Base-by-base conservation (phyloP, 768 basidiomycete species). In the Plicaturopsis crispa region DNA sequence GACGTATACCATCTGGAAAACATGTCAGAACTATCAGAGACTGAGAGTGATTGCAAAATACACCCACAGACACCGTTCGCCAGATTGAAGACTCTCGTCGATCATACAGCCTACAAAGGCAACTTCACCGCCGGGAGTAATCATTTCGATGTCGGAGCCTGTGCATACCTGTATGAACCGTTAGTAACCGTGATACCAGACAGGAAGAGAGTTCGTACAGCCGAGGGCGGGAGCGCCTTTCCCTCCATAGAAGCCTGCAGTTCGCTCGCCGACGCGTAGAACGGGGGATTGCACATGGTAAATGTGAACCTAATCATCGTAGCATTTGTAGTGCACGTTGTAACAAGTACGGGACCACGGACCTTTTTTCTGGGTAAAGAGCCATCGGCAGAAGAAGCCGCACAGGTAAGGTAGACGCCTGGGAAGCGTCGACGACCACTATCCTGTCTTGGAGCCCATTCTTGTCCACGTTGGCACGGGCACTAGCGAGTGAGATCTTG, bases 211-310 rank as follows among this genome's bases (percentile, higher is more conserved):
- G 34, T 18, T 24, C 18, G 4, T 12, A 33, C 24, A 8, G 3
- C 8, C 31, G 23, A 19, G 3, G n/a, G n/a, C n/a, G n/a, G n/a
- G n/a, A n/a, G n/a, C n/a, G n/a, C n/a, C n/a, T n/a, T n/a, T n/a
- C n/a, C n/a, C 14, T 70, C 69, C 0, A 78, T 73, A 2, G 78
- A 79, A 2, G 57, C 52, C 0, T 50, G 46, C 6, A 91, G 70
- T 41, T 98, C 94, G 21, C 79, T 75, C 1, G 56, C 51, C 40
- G 79, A 85, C n/a, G 66, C 54, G 52, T 96, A 98, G 59, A 99
- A 99, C 0, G 94, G 94, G 0, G 94, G 94, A 56, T 98, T 99
- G 61, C 93, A 97, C 79, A 98, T 89, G 0, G 80, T 78, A 47
- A 94, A 90, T 41, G 84, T 75, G 49, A 80, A 77, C 3, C 74